phyloP scores from a whole-genome alignment of 441 rosid species.

The Macaranga tanarius region DNA sequence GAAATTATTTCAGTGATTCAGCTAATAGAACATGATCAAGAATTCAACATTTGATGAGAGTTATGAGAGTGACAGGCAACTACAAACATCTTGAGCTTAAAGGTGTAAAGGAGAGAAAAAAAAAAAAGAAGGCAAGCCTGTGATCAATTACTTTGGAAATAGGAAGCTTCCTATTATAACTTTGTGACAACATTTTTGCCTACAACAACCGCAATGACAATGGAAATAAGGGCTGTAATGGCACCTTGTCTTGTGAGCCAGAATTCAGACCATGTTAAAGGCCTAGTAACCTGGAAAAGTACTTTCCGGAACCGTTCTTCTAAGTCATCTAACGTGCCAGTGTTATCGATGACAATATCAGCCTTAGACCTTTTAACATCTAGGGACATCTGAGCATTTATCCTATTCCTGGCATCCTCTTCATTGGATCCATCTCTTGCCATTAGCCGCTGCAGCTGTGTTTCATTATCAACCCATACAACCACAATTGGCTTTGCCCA shows the following conservation, averaged over 20 bases:
- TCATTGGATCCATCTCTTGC: slow-evolving; percentile 49
- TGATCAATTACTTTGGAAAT: background rate
- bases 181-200: slow-evolving; percentile 27
- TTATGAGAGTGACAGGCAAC: background rate
- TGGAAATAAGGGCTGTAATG: slow-evolving; percentile 42
- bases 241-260: slow-evolving; percentile 77
- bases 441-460: slow-evolving; percentile 41
- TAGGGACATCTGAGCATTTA: slow-evolving; percentile 73
- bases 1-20: no score
- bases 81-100: background rate
- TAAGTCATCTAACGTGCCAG: slow-evolving; percentile 63
- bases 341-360: slow-evolving; percentile 71
- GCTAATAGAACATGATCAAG: no score
- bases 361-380: slow-evolving; percentile 64
- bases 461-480: slow-evolving; percentile 23
- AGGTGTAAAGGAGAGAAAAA: background rate
- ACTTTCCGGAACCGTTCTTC: slow-evolving; percentile 50
- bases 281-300: slow-evolving; percentile 47
- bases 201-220: slow-evolving; percentile 41
- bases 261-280: slow-evolving; percentile 69
- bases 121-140: background rate
- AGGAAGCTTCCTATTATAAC: background rate
- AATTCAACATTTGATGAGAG: no score
- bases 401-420: slow-evolving; percentile 64
- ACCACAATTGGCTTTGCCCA: slow-evolving; percentile 17